phyloP scores from a whole-genome alignment of 257 asterid species.

The Leptodermis oblonga region DNA sequence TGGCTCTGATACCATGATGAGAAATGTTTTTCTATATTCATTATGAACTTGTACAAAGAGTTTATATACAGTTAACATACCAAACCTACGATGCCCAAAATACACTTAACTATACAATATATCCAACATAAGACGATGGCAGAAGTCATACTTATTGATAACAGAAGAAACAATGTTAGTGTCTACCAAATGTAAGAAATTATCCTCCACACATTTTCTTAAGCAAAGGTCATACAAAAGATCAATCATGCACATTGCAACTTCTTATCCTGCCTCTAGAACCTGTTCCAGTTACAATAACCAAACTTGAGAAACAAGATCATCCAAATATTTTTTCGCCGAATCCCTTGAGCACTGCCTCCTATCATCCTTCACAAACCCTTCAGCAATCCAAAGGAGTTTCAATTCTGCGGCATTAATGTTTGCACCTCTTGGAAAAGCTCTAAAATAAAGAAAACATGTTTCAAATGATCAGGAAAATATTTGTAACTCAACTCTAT shows the following conservation, averaged over 20 bases:
- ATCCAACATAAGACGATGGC: no score
- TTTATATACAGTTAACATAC: no score
- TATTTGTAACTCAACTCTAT: background rate
- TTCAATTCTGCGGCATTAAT: background rate
- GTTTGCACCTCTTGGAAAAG: background rate
- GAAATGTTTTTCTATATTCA: no score
- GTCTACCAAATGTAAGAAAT: constrained; percentile 1
- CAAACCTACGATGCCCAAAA: no score
- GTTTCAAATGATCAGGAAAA: constrained; percentile 1
- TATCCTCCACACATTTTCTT: background rate
- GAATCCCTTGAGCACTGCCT: background rate
- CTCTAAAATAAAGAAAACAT: constrained; percentile 2
- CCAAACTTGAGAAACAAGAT: background rate
- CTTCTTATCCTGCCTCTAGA: background rate
- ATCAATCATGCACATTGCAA: constrained; percentile 3
- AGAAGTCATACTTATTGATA: background rate
- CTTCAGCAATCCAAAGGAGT: background rate
- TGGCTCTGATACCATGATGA: no score
- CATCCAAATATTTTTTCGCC: background rate
- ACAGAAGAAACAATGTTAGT: background rate
- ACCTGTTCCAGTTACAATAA: background rate
- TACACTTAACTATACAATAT: no score
- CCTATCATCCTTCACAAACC: background rate
- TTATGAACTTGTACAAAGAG: no score
- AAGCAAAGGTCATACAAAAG: background rate